Conservation (phyloP, 805 yeast species). For the Starmerella riodocensis region DNA sequence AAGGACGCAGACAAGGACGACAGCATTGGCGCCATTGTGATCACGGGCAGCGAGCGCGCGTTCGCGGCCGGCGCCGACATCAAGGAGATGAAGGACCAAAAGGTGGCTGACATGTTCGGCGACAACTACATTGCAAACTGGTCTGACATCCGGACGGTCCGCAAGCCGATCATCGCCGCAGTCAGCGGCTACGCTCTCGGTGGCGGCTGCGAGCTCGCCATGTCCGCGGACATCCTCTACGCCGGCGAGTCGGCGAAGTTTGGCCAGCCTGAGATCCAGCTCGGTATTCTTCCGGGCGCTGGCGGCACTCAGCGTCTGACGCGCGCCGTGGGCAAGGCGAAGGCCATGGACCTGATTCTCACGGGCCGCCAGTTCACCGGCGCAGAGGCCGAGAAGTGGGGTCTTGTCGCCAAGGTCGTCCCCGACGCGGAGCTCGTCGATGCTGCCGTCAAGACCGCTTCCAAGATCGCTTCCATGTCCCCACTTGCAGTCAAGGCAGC, state of each 20-base stretch:
- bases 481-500: slow-evolving; percentile 36
- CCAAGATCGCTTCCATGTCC: slow-evolving; percentile 32
- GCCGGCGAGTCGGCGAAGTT: slow-evolving; percentile 37
- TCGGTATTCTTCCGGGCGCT: slow-evolving; percentile 40
- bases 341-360: slow-evolving; percentile 37
- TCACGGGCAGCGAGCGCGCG: slow-evolving; percentile 36
- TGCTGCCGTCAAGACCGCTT: slow-evolving; percentile 36
- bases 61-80: slow-evolving; percentile 48
- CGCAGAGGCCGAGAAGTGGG: slow-evolving; percentile 36
- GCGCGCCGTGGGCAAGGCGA: slow-evolving; percentile 37
- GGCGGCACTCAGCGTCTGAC: slow-evolving; percentile 44
- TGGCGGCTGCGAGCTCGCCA: slow-evolving; percentile 45
- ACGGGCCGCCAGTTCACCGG: slow-evolving; percentile 37
- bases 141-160: slow-evolving; percentile 30
- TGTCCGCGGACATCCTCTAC: slow-evolving; percentile 40
- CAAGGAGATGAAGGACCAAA: slow-evolving; percentile 35
- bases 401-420: slow-evolving; percentile 34
- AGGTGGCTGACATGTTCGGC: slow-evolving; percentile 29
- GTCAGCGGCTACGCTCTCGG: slow-evolving; percentile 45
- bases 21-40: slow-evolving; percentile 34
- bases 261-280: slow-evolving; percentile 44
- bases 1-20: slow-evolving; percentile 29
- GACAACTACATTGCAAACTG: slow-evolving; percentile 31
- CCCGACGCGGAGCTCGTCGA: slow-evolving; percentile 32
- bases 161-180: slow-evolving; percentile 42